Base-by-base conservation (phyloP, 2,329 filamentous ascomycete genomes). In the Rhynchosporium graminicola region DNA sequence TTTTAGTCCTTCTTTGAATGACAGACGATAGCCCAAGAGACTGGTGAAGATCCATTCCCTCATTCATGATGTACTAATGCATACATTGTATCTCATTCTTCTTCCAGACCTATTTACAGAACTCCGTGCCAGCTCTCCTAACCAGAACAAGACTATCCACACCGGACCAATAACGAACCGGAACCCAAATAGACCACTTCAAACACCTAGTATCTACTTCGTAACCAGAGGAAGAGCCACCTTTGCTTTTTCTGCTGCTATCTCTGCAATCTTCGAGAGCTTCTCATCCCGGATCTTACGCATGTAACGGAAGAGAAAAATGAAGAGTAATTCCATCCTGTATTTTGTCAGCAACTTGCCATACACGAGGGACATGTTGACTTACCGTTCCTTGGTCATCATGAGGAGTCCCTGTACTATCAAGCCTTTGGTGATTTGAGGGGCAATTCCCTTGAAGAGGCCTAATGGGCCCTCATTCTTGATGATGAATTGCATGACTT, bases 311-410 rank as follows among this genome's bases (percentile, higher is more conserved):
- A 97, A 87, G 57, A 99, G 83, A 33, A 97, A 79, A 66, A 98
- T 81, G 74, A 97, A 98, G 50, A 92, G 75, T 15, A 98, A 79
- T 76, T 98, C 95, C 77, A 98, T 91, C 69, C 91, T 92, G 63
- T 57, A 20, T 2, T 9, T 36, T 28, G 51, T 64, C 51, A 68
- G 29, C 50, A 45, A 64, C 62, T 42, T 20, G 50, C 45, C 50
- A 61, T 31, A n/a, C 13, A 50, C 15, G 12, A 20, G 12, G 52
- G 58, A 9, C 1, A 55, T 31, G 38, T 52, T 50, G 50, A 58
- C 81, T 69, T 82, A 92, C 90, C 92, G 85, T 78, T 99, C 95
- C 79, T 99, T 99, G 54, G 92, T 95, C 92, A 97, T 99, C 95
- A 99, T 99, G 45, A 99, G 81, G 61, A 99, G 86, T 56, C 95